Base-by-base conservation (phyloP, 2,329 filamentous ascomycete species). In the Talaromyces islandicus region DNA sequence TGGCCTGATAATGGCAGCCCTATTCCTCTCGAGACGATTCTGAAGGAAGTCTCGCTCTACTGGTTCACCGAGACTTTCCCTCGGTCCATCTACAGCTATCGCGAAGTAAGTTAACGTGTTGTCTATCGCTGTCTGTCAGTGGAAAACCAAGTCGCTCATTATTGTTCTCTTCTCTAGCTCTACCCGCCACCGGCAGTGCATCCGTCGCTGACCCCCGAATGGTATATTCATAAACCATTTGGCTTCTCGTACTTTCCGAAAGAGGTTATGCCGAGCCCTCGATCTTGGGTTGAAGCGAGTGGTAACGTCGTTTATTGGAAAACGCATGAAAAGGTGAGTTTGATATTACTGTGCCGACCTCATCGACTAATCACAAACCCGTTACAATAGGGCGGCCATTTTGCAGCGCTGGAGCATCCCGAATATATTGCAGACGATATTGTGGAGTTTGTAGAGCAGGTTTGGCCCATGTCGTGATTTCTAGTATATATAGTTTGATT, bases 361-460 rank as follows among this genome's bases (percentile, higher is more conserved):
- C 24, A 11, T 11, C 11, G 24, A 51, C 57, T 29, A 58, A 29
- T 59, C 2, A 46, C 17, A 32, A 24, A 35, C 27, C 25, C 12
- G 21, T 43, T 54, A 7, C 14, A 46, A 32, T 68, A 73, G 66
- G 83, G 83, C 17, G 83, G 83, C 0, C 83, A 85, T 69, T 85
- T 84, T 65, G 81, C 83, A 1, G 71, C 75, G 0, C 68, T 77
- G 10, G 77, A 80, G 46, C 74, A 77, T 24, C 75, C 76, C 0
- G 66, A 73, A 60, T 67, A 74, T 1, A 64, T 83, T 52, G 77
- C 80, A 62, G 73, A 73, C 11, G 78, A 79, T 56, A 66, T 81
- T 48, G 73, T 74, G 61, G 65, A 66, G 3, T 76, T 75, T 62
- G 64, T 73, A 11, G 58, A 66, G 10, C 66, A 72, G 58, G 66